Evolutionary conservation across 805 yeast species (phyloP).

Genomic region (Suhomyces sp.): DNA sequence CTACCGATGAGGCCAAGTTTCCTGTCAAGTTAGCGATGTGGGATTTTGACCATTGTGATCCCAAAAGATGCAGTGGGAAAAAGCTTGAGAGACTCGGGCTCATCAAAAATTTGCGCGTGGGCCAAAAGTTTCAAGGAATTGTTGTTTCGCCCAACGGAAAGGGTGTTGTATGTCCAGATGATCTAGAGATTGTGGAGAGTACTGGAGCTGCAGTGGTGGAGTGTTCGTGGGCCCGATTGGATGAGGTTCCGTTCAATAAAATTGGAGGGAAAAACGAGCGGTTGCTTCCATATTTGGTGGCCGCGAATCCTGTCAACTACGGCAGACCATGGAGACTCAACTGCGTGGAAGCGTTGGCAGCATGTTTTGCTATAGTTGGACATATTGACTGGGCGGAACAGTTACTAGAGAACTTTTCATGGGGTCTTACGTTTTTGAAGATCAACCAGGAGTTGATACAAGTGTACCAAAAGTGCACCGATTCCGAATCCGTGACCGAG

Average conservation of each 20-base stretch:
- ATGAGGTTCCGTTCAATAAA: constrained; percentile 89
- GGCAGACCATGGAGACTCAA: constrained; percentile 95
- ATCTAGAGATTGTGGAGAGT: constrained; percentile 68
- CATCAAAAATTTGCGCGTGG: constrained; percentile 76
- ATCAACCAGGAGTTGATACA: constrained; percentile 77
- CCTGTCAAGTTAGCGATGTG: constrained; percentile 95
- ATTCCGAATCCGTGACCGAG: constrained; percentile 63
- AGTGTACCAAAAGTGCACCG: constrained; percentile 75
- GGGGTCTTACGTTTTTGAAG: constrained; percentile 88
- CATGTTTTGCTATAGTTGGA: constrained; percentile 93
- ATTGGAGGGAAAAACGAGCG: constrained; percentile 91
- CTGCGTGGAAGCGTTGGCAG: constrained; percentile 97
- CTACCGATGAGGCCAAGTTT: constrained; percentile 39
- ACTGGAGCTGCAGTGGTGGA: constrained; percentile 97
- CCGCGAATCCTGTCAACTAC: constrained; percentile 95
- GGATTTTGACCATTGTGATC: constrained; percentile 99
- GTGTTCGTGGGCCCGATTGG: constrained; percentile 97
- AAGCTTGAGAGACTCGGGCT: constrained; percentile 85
- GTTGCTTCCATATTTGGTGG: constrained; percentile 85
- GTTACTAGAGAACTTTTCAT: constrained; percentile 75
- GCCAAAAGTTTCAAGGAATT: constrained; percentile 88
- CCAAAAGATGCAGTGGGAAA: constrained; percentile 95
- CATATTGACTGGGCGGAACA: constrained; percentile 83
- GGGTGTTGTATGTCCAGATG: constrained; percentile 86
- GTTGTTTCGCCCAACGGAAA: constrained; percentile 93